phyloP scores from a whole-genome alignment of 176 grass and related monocot species.

The Aegilops tauschii region DNA sequence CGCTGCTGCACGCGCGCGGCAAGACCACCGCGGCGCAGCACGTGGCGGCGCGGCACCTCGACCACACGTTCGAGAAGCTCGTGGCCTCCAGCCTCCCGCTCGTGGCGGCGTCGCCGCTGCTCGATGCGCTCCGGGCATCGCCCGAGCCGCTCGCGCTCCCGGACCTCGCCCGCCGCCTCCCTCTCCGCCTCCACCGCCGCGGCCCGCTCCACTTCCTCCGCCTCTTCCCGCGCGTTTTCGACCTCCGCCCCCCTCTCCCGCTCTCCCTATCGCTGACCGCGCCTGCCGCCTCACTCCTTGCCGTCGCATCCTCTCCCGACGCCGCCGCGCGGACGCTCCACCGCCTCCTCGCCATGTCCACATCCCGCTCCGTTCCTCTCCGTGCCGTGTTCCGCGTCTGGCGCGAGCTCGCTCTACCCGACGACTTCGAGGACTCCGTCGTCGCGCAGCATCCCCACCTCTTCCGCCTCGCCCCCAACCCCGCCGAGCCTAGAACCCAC shows the following conservation, averaged over 20 bases:
- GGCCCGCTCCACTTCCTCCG: slow-evolving; percentile 68
- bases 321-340: slow-evolving; percentile 33
- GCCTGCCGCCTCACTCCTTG: slow-evolving; percentile 42
- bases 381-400: slow-evolving; percentile 77
- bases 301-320: slow-evolving; percentile 26
- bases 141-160: slow-evolving; percentile 47
- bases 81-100: slow-evolving; percentile 54
- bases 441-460: slow-evolving; percentile 43
- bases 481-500: slow-evolving; percentile 55
- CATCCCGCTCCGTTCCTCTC: slow-evolving; percentile 52
- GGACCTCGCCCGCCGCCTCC: slow-evolving; percentile 44
- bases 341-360: slow-evolving; percentile 61
- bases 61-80: slow-evolving; percentile 77
- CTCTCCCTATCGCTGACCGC: slow-evolving; percentile 50
- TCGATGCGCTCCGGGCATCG: slow-evolving; percentile 62
- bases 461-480: slow-evolving; percentile 53
- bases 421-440: slow-evolving; percentile 70
- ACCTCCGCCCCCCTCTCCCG: slow-evolving; percentile 39
- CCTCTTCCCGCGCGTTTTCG: slow-evolving; percentile 70
- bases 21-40: slow-evolving; percentile 74
- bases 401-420: slow-evolving; percentile 78
- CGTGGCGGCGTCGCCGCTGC: slow-evolving; percentile 55
- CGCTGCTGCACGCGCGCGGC: slow-evolving; percentile 27
- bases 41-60: slow-evolving; percentile 58
- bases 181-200: slow-evolving; percentile 58